Evolutionary conservation across 2,329 filamentous ascomycete species (phyloP), one percentile per base, ranked within the genome.

Genomic region (Alternaria triticimaculans): DNA sequence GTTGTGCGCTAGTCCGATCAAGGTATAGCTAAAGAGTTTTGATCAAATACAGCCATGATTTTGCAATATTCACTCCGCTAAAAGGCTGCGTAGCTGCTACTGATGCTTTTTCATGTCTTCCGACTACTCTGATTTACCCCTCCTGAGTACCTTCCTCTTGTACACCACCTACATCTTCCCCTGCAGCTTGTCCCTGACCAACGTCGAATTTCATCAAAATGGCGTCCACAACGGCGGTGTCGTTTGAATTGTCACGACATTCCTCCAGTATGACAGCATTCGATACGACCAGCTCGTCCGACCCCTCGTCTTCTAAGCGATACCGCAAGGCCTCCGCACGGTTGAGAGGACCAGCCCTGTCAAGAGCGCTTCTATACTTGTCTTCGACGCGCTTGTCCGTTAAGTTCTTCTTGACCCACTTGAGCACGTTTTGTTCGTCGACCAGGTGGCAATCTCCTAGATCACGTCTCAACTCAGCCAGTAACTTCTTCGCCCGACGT

Each of bases 201-300:
- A 18, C 2, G 11, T 15, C 30, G 7, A 30, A 6, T 51, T 15
- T 3, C 2, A 14, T 4, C 6, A 2, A 14, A 23, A n/a, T 23
- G 28, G 21, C 6, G 9, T 15, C 28, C 14, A 12, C 48, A 4
- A 50, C 15, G 10, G 5, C 18, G 12, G 4, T 0, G 14, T 50
- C 48, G 11, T 50, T 3, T n/a, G 20, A 18, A 50, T 50, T 50
- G 6, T 15, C 10, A 21, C 4, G 11, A 26, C 28, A 50, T 3
- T 2, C 1, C 4, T 12, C 4, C 48, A 4, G 26, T 9, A 50
- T 2, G 1, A 6, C 49, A 11, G 28, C 8, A 37, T 33, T 1
- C 0, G 48, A 33, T 5, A 14, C 5, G 8, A 7, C 8, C 5
- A 9, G 2, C 0, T 12, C 7, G 12, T 3, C 7, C 1, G 14